A percentile compares a stretch with the other conserved stretches of the same genome.
Evolutionary conservation across 345 rosid genomes (phyloP).

Genomic region (Erysimum cheiranthoides): DNA sequence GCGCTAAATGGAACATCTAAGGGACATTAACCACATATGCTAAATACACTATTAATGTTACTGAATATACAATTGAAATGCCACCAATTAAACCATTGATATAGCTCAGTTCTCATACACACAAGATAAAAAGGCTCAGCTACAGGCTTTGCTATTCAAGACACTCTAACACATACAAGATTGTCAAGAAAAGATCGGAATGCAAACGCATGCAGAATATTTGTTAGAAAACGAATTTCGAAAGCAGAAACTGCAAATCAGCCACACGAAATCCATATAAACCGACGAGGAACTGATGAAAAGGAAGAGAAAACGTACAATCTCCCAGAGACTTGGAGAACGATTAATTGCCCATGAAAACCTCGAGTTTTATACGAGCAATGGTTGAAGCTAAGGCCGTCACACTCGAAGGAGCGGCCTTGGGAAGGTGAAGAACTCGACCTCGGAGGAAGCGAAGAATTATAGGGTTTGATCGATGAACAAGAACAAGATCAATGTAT

Average conservation of each 20-base stretch:
- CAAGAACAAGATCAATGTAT: background rate
- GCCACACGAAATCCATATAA: background rate
- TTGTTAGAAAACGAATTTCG: background rate
- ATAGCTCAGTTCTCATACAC: background rate
- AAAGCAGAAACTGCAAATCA: slow-evolving; percentile 4
- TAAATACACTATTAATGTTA: background rate
- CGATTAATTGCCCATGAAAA: slow-evolving; percentile 12
- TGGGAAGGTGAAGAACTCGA: background rate
- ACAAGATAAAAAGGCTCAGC: background rate
- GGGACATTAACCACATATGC: background rate
- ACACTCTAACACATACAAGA: background rate
- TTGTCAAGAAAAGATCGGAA: background rate
- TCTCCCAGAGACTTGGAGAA: background rate
- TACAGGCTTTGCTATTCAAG: background rate
- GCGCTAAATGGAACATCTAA: no score
- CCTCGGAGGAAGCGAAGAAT: slow-evolving; percentile 1
- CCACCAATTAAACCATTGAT: background rate
- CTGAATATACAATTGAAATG: background rate
- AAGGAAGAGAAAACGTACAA: slow-evolving; percentile 23
- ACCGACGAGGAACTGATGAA: background rate
- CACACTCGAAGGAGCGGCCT: background rate
- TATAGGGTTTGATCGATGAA: background rate
- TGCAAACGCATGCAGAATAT: background rate
- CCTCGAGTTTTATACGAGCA: background rate
- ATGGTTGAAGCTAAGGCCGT: slow-evolving; percentile 26